Evolutionary conservation across 768 basidiomycete genomes (phyloP), one percentile per base, ranked within the genome.

Genomic region (Termitomyces sp.): DNA sequence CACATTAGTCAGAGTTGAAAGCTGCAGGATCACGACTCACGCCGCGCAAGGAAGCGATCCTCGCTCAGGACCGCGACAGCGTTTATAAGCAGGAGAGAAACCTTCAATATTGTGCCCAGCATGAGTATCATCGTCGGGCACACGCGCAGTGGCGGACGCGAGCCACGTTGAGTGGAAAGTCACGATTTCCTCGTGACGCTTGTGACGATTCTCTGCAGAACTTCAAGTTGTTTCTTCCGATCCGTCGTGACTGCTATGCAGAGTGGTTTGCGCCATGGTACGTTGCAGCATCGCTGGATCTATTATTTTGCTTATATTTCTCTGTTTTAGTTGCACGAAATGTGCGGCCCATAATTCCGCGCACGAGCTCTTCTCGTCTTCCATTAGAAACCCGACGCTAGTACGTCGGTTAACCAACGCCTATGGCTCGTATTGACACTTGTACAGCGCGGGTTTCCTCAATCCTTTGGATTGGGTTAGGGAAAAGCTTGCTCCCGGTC

Each of bases 61-160:
- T 99, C 96, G 65, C 86, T 96, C 58, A 99, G 78, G 55, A 99
- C 87, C 8, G 96, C 96, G 69, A 98, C 84, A 44, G 94, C 92
- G 70, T 99, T 98, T 63, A 94, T 83, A 66, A 98, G 76, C 42
- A 99, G 83, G 22, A 99, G 77, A 24, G 84, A 75, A 54, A 93
- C 87, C 75, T 97, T 93, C 62, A 98, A 73, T 60, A 97, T 80
- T 15, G 81, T 81, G 40, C 89, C 90, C 44, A 91, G 71, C 56
- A 78, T 70, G 56, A 82, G 71, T 79, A 84, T 84, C 54, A 51
- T 66, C 40, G 56, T 52, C 38, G 51, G 47, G 57, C 51, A 51
- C 57, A 52, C 47, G 55, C 56, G 55, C 55, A 54, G 50, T 48
- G 52, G 61, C 53, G 50, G 51, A 40, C 55, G 55, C 47, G 55